Percentiles rank a stretch among this genome's conserved stretches.
phyloP scores from a whole-genome alignment of 176 grass and related monocot genomes.

The Rhynchospora tenuis region DNA sequence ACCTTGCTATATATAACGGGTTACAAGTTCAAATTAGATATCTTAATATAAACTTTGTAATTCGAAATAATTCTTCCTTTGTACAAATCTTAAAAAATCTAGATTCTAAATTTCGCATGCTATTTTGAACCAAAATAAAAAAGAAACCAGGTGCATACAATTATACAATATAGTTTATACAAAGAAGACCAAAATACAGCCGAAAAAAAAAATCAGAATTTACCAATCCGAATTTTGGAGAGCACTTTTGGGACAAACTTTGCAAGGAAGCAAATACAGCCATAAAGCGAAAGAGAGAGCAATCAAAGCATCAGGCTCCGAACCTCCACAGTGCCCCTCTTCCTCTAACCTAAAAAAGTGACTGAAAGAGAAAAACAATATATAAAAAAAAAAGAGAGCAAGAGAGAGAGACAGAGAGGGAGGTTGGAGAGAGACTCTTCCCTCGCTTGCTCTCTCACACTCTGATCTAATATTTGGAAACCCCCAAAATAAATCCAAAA shows the following conservation, averaged over 20 bases:
- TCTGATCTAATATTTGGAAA: conserved; percentile 42
- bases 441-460: background rate
- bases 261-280: conserved; percentile 15
- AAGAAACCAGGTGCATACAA: background rate
- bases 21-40: too few relatives aligned
- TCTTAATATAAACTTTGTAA: too few relatives aligned
- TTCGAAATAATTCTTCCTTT: too few relatives aligned
- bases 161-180: too few relatives aligned
- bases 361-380: background rate
- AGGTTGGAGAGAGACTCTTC: conserved; percentile 1
- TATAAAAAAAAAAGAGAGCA: background rate
- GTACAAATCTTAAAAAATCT: too few relatives aligned
- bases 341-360: conserved; percentile 37
- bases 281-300: background rate
- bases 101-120: too few relatives aligned
- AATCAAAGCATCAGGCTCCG: conserved; percentile 18
- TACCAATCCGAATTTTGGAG: conserved; percentile 28
- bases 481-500: background rate
- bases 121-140: background rate
- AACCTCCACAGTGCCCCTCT: conserved; percentile 33
- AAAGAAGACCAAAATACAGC: too few relatives aligned
- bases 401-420: conserved; percentile 29
- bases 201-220: background rate
- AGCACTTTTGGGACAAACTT: background rate
- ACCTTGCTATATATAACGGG: too few relatives aligned